phyloP scores from a whole-genome alignment of 1,139 yeast species.

The Debaryomyces coudertii region DNA sequence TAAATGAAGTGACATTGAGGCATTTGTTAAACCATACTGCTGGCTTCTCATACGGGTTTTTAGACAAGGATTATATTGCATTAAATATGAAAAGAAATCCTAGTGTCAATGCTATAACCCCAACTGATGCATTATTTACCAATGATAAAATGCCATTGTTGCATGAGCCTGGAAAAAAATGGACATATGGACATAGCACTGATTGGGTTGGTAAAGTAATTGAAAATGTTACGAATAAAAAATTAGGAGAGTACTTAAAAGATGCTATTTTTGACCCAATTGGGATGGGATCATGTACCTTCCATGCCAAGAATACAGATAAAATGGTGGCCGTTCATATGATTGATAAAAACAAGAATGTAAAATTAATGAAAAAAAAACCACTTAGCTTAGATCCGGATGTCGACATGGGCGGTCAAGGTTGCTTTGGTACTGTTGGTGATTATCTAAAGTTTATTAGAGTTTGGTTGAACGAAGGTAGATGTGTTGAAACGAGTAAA shows the following conservation, averaged over 20 bases:
- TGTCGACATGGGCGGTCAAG: slow-evolving; percentile 55
- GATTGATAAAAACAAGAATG: slow-evolving; percentile 22
- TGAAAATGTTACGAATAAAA: slow-evolving; percentile 44
- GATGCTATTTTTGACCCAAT: slow-evolving; percentile 47
- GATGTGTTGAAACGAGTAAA: slow-evolving; percentile 40
- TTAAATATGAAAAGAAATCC: slow-evolving; percentile 23
- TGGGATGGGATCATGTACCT: slow-evolving; percentile 45
- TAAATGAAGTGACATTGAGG: slow-evolving; percentile 45
- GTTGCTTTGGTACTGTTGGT: slow-evolving; percentile 45
- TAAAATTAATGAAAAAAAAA: slow-evolving; percentile 19
- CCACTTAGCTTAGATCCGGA: slow-evolving; percentile 29
- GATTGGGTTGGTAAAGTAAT: slow-evolving; percentile 59
- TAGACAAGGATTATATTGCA: slow-evolving; percentile 32
- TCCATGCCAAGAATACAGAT: slow-evolving; percentile 30
- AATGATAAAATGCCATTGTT: slow-evolving; percentile 43
- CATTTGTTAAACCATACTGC: slow-evolving; percentile 55
- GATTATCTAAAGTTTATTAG: slow-evolving; percentile 50
- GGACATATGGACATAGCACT: slow-evolving; percentile 53
- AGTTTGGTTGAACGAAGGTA: slow-evolving; percentile 50
- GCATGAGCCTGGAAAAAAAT: slow-evolving; percentile 56
- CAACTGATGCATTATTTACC: slow-evolving; percentile 31
- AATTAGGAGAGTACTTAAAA: slow-evolving; percentile 44
- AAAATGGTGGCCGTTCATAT: slow-evolving; percentile 32
- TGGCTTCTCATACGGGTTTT: slow-evolving; percentile 53
- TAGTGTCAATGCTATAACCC: slow-evolving; percentile 26